Evolutionary conservation across 768 basidiomycete species (phyloP), one percentile per base, ranked within the genome.

Genomic region (Cystoderma amianthinum): DNA sequence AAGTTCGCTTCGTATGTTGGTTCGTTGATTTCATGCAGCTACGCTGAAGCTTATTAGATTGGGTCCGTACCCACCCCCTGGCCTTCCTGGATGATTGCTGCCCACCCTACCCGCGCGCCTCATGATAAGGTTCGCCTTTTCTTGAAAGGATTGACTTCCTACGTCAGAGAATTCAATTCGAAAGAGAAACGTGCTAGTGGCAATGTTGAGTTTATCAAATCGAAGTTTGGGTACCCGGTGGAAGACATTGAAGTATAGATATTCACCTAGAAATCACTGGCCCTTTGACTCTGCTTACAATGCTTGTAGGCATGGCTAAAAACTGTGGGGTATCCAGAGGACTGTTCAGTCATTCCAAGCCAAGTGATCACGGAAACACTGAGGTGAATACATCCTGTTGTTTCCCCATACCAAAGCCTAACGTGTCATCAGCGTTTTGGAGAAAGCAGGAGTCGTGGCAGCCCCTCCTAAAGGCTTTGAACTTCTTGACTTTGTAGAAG

Each of bases 81-180:
- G 95, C 89, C 93, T 11, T 94, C 91, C 0, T 99, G 95, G 95
- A 65, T 89, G 44, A 88, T 98, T 53, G 94, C 89, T 18, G 90
- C 90, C 5, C 85, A 90, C 48, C 83, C 70, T 13, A 59, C 69
- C n/a, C 74, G 84, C 12, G 78, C 82, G 20, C 59, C 76, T 3
- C 45, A 72, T 0, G 51, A 57, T 1, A 67, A 66, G 0, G 64
- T 92, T 11, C 58, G 60, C 13, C 38, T 58, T 2, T 96, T 96
- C 64, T 65, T 97, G 11, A 44, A 65, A 3, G 58, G 62, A 19
- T 72, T 97, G 16, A 77, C 85, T 4, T 61, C 51, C 3, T 79
- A 82, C 53, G 85, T 94, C 15, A 69, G 67, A 19, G 59, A 57
- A 6, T 97, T 96, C 62, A 64, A 82, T 44, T 75, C 77, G 0